Base-by-base conservation (phyloP, 768 basidiomycete species). In the Xerocomellus chrysenteron region DNA sequence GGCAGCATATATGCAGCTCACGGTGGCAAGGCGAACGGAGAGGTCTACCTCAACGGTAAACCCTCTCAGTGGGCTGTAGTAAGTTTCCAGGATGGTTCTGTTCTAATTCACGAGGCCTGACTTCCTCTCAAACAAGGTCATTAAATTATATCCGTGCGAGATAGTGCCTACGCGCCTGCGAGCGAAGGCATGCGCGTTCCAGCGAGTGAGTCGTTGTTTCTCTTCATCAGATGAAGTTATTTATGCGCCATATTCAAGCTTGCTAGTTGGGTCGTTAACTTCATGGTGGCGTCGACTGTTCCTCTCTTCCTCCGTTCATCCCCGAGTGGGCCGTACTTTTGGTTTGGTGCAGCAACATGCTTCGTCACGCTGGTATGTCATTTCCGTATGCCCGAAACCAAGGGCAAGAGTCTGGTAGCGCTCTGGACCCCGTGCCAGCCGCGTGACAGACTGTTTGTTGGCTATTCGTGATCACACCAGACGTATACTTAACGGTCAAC, bases 111-210 rank as follows among this genome's bases (percentile, higher is more conserved):
- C 26, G 12, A 36, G 21, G 30, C 17, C 45, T n/a, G 28, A 46
- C 17, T 41, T 47, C 46, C 19, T 32, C 41, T 28, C 16, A 3
- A 32, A 49, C 28, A 40, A 73, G 71, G 69, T 71, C 50, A 71
- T 66, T 17, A 74, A 75, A 56, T 71, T 78, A 59, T 74, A 73
- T 63, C 67, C 67, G 21, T 76, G 72, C 39, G 82, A 82, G 63
- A 78, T 82, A 39, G 71, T 82, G 58, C 82, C 81, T 6, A 75
- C 71, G 16, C 73, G 74, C 19, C 76, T 79, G 16, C 75, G 81
- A 24, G 76, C 78, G 59, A 79, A 57, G 68, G 76, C 60, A 61
- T 81, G 55, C 67, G 76, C 74, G 33, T 60, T 74, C 30, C 76
- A 78, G 58, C 78, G 77, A 73, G 78, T 77, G 33, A 35, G 75